Conservation (phyloP, 176 grass and related monocot genomes). For the Eleusine indica region DNA sequence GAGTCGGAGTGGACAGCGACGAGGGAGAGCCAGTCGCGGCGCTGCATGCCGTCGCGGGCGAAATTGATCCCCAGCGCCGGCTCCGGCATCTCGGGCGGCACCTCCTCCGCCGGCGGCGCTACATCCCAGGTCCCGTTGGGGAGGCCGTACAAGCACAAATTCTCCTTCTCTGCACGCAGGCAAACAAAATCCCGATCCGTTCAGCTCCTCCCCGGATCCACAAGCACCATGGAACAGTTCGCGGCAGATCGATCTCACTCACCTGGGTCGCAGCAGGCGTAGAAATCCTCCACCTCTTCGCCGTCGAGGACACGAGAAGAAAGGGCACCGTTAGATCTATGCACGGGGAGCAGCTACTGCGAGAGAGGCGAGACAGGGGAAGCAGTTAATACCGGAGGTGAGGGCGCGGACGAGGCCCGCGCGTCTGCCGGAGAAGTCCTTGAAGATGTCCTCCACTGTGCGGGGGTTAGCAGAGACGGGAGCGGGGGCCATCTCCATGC, state of each 20-base stretch:
- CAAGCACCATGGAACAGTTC: constrained; percentile 14
- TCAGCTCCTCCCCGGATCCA: constrained; percentile 40
- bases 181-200: constrained; percentile 1
- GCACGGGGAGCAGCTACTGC: not conserved
- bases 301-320: not conserved
- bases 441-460: constrained; percentile 78
- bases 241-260: constrained; percentile 36
- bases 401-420: constrained; percentile 70
- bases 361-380: not conserved
- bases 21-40: constrained; percentile 75
- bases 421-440: constrained; percentile 68
- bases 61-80: constrained; percentile 83
- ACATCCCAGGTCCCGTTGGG: constrained; percentile 66
- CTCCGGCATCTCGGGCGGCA: constrained; percentile 76
- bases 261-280: constrained; percentile 69
- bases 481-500: constrained; percentile 51
- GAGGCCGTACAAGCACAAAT: constrained; percentile 70
- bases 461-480: constrained; percentile 46
- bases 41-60: constrained; percentile 75
- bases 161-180: constrained; percentile 61
- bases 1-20: constrained; percentile 78
- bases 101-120: constrained; percentile 71
- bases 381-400: constrained; percentile 52
- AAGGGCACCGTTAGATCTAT: constrained; percentile 48
- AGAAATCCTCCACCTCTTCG: constrained; percentile 77